These are phyloP conservation scores for Curvularia verruculosa DNA, from an alignment of 2,329 filamentous ascomycete genomes.

Conservation along the genomic window DNA sequence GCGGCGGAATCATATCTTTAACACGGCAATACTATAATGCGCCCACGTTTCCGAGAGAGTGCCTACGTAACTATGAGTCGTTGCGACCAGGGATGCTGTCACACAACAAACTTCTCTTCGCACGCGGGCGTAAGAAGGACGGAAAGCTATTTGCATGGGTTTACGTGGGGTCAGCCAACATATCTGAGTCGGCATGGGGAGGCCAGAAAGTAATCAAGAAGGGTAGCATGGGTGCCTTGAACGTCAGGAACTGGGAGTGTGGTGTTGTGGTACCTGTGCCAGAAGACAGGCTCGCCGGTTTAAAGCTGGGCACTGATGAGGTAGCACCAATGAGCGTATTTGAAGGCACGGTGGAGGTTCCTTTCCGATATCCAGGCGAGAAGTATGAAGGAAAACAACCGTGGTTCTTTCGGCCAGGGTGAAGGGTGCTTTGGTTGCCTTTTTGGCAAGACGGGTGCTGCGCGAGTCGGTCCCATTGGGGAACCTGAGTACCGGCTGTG, in stretches of 20 bases:
- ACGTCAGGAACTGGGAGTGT: slow-evolving; percentile 87
- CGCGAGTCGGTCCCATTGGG: neutral
- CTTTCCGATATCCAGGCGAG: slow-evolving; percentile 66
- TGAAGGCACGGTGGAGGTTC: slow-evolving; percentile 63
- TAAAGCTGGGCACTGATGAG: slow-evolving; percentile 16
- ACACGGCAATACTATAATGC: slow-evolving; percentile 74
- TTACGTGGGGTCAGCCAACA: slow-evolving; percentile 89
- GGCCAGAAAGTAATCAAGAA: slow-evolving; percentile 72
- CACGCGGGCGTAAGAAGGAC: slow-evolving; percentile 40
- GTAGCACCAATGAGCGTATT: slow-evolving; percentile 58
- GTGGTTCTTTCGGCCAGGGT: slow-evolving; percentile 51
- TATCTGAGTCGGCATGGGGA: slow-evolving; percentile 95
- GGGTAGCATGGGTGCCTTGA: slow-evolving; percentile 74
- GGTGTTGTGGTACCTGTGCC: slow-evolving; percentile 76
- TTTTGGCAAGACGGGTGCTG: neutral
- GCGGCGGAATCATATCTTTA: slow-evolving; percentile 83
- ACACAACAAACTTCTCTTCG: slow-evolving; percentile 75
- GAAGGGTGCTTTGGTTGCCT: neutral
- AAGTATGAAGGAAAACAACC: slow-evolving; percentile 55
- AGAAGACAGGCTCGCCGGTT: slow-evolving; percentile 19
- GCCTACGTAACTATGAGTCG: slow-evolving; percentile 79
- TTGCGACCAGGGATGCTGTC: slow-evolving; percentile 74
- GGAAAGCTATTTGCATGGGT: slow-evolving; percentile 66
- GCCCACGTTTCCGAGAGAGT: slow-evolving; percentile 70
- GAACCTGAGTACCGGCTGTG: neutral